Evolutionary conservation across 495 filamentous ascomycete species (phyloP).

Genomic region (Neurospora sp.): DNA sequence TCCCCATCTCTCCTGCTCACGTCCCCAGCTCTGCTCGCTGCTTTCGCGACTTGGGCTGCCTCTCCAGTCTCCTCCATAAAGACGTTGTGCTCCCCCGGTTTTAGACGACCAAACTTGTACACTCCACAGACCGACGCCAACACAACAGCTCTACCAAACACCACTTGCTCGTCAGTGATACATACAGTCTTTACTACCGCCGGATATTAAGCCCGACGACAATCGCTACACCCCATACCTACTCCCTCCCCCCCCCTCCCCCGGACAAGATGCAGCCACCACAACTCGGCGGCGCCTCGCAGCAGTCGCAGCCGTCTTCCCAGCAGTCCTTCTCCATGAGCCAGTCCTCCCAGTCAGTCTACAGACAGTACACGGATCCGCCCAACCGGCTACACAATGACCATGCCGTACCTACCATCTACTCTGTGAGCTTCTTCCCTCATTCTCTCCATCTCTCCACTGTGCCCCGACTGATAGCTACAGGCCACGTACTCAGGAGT

Average conservation of each 20-base stretch:
- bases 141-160: background rate
- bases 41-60: background rate
- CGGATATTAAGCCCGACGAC: background rate
- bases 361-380: constrained; percentile 33
- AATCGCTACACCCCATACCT: constrained; percentile 12
- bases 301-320: constrained; percentile 37
- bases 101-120: background rate
- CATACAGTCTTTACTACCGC: background rate
- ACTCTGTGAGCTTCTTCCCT: constrained; percentile 47
- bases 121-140: background rate
- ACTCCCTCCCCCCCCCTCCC: too few relatives aligned
- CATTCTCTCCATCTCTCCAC: background rate
- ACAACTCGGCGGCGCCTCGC: constrained; percentile 11
- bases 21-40: background rate
- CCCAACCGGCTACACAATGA: constrained; percentile 41
- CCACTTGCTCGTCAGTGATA: background rate
- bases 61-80: background rate
- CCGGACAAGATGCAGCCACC: constrained; percentile 15
- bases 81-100: background rate
- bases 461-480: constrained; percentile 2
- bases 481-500: constrained; percentile 93
- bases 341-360: constrained; percentile 29
- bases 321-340: constrained; percentile 43
- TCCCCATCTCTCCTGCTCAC: background rate
- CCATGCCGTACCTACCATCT: constrained; percentile 56